These are phyloP conservation scores for Cenchrus purpureus DNA, from an alignment of 176 grass and related monocot species.

Conservation along the genomic window DNA sequence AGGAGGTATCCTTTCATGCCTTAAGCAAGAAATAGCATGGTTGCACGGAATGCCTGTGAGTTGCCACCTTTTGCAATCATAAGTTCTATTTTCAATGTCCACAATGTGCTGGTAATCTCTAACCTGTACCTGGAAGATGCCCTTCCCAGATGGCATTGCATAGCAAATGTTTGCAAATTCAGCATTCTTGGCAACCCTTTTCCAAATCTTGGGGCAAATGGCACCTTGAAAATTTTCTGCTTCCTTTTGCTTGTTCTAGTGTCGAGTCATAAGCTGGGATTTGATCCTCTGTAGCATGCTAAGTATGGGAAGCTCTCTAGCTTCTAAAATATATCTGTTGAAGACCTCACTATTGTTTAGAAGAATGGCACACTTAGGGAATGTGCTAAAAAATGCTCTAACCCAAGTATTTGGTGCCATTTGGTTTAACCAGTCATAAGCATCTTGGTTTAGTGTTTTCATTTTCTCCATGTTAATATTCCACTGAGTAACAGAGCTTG, in stretches of 20 bases:
- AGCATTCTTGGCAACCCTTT: background rate
- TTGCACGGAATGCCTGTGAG: background rate
- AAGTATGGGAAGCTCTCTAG: too few relatives aligned
- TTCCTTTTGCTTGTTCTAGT: too few relatives aligned
- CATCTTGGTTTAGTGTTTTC: too few relatives aligned
- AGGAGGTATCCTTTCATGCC: background rate
- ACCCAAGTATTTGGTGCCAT: too few relatives aligned
- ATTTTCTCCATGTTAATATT: too few relatives aligned
- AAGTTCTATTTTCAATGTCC: background rate
- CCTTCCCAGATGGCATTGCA: background rate
- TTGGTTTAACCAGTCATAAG: too few relatives aligned
- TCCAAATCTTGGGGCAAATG: background rate
- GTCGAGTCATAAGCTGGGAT: too few relatives aligned
- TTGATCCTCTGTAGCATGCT: too few relatives aligned
- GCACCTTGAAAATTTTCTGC: background rate
- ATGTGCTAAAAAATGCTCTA: too few relatives aligned
- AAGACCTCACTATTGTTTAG: too few relatives aligned
- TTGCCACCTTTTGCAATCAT: background rate
- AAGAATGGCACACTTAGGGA: too few relatives aligned
- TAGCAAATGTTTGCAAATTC: background rate
- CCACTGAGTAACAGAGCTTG: background rate
- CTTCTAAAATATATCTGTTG: too few relatives aligned
- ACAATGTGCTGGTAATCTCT: background rate
- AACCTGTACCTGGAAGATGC: background rate
- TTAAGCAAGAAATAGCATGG: background rate